phyloP scores from a whole-genome alignment of 106 monocot species.

The Alisma plantagoaquatica region DNA sequence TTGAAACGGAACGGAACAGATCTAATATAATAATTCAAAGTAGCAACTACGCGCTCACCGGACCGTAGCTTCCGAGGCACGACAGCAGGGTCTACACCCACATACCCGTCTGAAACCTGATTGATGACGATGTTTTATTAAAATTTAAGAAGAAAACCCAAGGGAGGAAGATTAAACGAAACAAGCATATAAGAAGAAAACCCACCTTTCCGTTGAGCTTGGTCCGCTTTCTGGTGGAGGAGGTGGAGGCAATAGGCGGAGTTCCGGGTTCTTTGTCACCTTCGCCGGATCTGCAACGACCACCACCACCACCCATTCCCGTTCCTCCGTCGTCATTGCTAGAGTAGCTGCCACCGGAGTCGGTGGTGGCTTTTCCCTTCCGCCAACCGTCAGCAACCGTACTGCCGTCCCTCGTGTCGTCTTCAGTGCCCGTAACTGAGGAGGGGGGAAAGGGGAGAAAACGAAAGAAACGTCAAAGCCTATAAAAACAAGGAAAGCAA shows the following conservation, averaged over 20 bases:
- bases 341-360: background rate
- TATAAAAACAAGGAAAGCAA: background rate
- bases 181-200: background rate
- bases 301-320: background rate
- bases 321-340: slow-evolving; percentile 3
- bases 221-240: slow-evolving; percentile 3
- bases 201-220: slow-evolving; percentile 12
- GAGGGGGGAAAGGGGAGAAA: background rate
- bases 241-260: background rate
- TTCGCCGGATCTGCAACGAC: slow-evolving; percentile 7
- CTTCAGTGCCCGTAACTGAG: background rate
- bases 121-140: background rate
- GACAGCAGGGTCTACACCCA: background rate
- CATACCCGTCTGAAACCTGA: slow-evolving; percentile 7
- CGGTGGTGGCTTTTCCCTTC: background rate
- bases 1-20: too few relatives aligned
- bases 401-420: background rate
- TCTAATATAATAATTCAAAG: background rate
- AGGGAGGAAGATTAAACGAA: too few relatives aligned
- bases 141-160: background rate
- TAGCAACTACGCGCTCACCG: background rate
- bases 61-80: slow-evolving; percentile 13
- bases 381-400: slow-evolving; percentile 3
- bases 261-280: slow-evolving; percentile 1
- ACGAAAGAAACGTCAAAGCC: too few relatives aligned